phyloP scores from a whole-genome alignment of 306 rosid species.

The Erythrophleum fordii region DNA sequence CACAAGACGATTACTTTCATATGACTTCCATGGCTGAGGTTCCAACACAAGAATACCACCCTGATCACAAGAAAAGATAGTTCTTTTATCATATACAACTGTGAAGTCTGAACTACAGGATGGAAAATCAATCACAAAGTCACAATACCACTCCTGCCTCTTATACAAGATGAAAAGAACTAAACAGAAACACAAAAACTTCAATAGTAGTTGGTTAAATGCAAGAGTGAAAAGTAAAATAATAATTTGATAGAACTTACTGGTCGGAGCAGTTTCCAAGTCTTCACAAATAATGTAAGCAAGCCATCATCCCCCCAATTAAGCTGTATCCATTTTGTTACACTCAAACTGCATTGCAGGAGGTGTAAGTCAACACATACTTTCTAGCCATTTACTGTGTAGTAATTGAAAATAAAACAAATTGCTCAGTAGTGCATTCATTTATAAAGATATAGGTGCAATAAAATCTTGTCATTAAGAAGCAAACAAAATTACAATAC shows the following conservation, averaged over 20 bases:
- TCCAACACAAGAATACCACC: constrained; percentile 93
- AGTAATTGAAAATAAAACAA: constrained; percentile 20
- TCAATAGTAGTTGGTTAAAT: constrained; percentile 6
- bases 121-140: background rate
- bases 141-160: background rate
- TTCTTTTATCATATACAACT: background rate
- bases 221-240: constrained; percentile 4
- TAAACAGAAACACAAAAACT: background rate
- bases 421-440: background rate
- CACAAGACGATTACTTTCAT: constrained; percentile 49
- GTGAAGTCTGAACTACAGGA: background rate
- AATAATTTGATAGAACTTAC: constrained; percentile 46
- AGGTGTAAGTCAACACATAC: constrained; percentile 30
- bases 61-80: constrained; percentile 48
- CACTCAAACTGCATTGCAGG: constrained; percentile 83
- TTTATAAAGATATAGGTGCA: constrained; percentile 13
- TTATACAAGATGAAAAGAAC: background rate
- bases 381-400: constrained; percentile 2
- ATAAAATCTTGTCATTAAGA: background rate
- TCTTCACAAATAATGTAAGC: constrained; percentile 72
- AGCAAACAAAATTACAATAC: background rate
- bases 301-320: constrained; percentile 98
- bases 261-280: constrained; percentile 80
- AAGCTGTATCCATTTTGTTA: constrained; percentile 94
- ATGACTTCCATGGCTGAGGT: constrained; percentile 99